A percentile compares a stretch with the other conserved stretches of the same genome.
Evolutionary conservation across 768 basidiomycete genomes (phyloP).

Genomic region (Russula sp.): DNA sequence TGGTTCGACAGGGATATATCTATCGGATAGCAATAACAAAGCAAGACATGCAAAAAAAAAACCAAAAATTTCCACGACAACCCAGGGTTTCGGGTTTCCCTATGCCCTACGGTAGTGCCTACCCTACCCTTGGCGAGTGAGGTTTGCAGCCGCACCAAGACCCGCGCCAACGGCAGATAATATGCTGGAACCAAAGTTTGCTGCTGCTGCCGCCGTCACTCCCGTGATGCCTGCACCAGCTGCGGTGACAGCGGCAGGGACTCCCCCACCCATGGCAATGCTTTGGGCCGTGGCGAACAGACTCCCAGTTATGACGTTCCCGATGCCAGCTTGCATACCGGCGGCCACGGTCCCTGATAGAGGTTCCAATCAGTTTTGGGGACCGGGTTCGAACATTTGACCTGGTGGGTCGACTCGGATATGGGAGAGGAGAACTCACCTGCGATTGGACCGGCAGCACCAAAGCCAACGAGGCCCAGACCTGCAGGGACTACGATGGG

Average conservation of each 20-base stretch:
- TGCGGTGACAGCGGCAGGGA: neutral
- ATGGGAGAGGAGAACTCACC: neutral
- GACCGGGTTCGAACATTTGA: too few relatives aligned
- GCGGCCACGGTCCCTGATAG: constrained; percentile 1
- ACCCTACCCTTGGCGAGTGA: neutral
- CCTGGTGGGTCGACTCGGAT: neutral
- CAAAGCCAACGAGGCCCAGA: constrained; percentile 1
- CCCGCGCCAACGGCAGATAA: neutral
- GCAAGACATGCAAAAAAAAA: too few relatives aligned
- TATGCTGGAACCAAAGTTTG: too few relatives aligned
- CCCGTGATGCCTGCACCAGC: neutral
- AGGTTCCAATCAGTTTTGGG: neutral
- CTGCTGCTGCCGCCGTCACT: too few relatives aligned
- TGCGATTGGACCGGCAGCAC: constrained; percentile 8
- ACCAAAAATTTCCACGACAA: too few relatives aligned
- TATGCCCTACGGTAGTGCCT: too few relatives aligned
- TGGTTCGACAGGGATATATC: too few relatives aligned
- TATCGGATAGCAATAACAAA: too few relatives aligned
- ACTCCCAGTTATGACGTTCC: constrained; percentile 12
- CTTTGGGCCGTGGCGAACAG: constrained; percentile 6
- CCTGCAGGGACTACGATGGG: neutral
- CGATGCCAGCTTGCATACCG: constrained; percentile 5
- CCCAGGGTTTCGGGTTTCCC: too few relatives aligned
- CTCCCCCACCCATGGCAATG: constrained; percentile 8
- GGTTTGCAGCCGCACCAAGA: neutral